Evolutionary conservation across 2,329 filamentous ascomycete genomes (phyloP), one percentile per base, ranked within the genome.

Genomic region (Decorospora gaudefroyi): DNA sequence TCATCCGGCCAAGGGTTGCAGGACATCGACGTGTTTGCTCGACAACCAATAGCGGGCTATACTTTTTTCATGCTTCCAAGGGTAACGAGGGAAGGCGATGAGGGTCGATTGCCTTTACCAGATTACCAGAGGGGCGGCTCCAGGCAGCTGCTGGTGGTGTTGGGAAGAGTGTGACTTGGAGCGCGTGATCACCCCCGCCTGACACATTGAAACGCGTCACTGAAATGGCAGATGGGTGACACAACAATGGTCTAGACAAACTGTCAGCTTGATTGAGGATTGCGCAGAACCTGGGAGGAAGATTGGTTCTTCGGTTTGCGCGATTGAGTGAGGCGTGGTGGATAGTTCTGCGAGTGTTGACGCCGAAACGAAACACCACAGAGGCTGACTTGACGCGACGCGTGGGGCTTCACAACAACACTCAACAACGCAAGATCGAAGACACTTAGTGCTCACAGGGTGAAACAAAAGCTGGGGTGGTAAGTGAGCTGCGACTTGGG

Each of bases 321-420:
- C 33, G n/a, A 15, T 23, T 12, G 9, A n/a, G 22, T n/a, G 12
- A 23, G 27, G 17, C 33, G 28, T 19, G 15, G 23, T 4, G 29
- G 10, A 15, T 23, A 8, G 19, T 16, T 13, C n/a, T 6, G 23
- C 21, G 33, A 44, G 33, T 46, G 51, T 50, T 54, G 51, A 38
- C 45, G 53, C 47, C 35, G 18, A 56, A 51, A 56, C 49, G 52
- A 60, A 64, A 62, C 60, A 58, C 47, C 51, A 54, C 32, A 43
- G 46, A 40, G 36, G 42, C 31, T 33, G 41, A 32, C 28, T 19
- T 17, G 33, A 27, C 28, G 37, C 23, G 46, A 53, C 46, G 51
- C 51, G 56, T 49, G 31, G 27, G 29, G 10, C 19, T 29, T 21
- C 45, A 49, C 45, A 49, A 55, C 49, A 53, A 34, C 37, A 48